Percentiles rank a stretch among this genome's conserved stretches.
These are phyloP conservation scores for Porpolomopsis calyptriformis DNA, from an alignment of 768 basidiomycete genomes.

Conservation along the genomic window DNA sequence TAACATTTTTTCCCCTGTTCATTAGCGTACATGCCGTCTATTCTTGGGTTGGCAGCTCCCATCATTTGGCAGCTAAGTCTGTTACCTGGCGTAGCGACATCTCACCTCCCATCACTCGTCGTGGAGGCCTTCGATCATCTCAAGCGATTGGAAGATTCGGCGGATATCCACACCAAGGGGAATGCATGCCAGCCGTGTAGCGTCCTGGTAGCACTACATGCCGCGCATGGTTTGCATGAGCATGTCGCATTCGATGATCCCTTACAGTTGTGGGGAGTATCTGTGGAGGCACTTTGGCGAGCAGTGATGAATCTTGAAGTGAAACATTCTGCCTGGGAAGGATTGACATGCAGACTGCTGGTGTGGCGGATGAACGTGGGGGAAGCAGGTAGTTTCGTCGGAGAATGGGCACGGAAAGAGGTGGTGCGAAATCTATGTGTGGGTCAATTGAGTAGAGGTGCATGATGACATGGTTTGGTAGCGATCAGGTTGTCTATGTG, in stretches of 20 bases:
- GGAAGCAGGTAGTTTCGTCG: slow-evolving; percentile 23
- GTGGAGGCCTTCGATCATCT: slow-evolving; percentile 19
- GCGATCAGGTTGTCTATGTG: not conserved
- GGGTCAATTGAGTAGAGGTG: not conserved
- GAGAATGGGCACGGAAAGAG: slow-evolving; percentile 48
- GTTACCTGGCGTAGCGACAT: slow-evolving; percentile 18
- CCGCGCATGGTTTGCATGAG: slow-evolving; percentile 28
- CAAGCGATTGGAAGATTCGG: slow-evolving; percentile 18
- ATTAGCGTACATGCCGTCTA: slow-evolving; percentile 9
- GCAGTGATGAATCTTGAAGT: slow-evolving; percentile 31
- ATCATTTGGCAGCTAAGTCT: slow-evolving; percentile 29
- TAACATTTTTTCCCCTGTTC: slow-evolving; percentile 11
- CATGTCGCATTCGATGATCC: slow-evolving; percentile 16
- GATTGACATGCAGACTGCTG: slow-evolving; percentile 43
- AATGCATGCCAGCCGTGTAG: slow-evolving; percentile 9
- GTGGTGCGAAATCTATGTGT: slow-evolving; percentile 17
- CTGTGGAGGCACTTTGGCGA: slow-evolving; percentile 49
- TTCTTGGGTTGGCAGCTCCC: slow-evolving; percentile 13
- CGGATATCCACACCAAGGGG: slow-evolving; percentile 3
- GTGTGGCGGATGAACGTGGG: slow-evolving; percentile 44
- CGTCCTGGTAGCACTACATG: slow-evolving; percentile 1
- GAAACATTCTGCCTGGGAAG: slow-evolving; percentile 35
- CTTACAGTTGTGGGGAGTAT: slow-evolving; percentile 36
- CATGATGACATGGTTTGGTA: not conserved
- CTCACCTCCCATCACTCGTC: slow-evolving; percentile 24